Evolutionary conservation across 2,329 filamentous ascomycete genomes (phyloP).

Genomic region (Bipolaris cookei): DNA sequence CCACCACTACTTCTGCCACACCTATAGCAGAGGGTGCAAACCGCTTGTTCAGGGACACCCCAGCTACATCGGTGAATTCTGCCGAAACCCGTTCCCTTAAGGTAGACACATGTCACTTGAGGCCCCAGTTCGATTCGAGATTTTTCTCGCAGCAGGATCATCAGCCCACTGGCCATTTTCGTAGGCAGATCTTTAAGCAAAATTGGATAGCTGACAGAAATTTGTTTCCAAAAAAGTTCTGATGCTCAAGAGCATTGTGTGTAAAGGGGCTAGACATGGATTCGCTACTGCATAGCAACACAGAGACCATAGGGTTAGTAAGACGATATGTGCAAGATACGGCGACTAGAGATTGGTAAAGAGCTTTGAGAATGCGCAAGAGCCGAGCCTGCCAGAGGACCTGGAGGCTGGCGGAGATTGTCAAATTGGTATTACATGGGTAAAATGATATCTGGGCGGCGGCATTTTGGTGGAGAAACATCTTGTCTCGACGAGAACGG

Average conservation of each 20-base stretch:
- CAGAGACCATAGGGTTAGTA: no score
- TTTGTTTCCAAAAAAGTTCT: no score
- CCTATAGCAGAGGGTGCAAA: slow-evolving; percentile 4
- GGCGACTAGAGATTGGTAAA: not conserved
- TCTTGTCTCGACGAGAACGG: not conserved
- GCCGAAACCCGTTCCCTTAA: not conserved
- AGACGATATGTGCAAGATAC: no score
- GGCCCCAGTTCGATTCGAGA: slow-evolving; percentile 5
- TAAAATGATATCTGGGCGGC: not conserved
- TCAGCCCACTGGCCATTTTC: not conserved
- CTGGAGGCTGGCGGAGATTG: not conserved
- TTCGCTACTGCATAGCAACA: no score
- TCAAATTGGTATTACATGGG: not conserved
- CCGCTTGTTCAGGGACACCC: slow-evolving; percentile 1
- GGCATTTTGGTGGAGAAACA: not conserved
- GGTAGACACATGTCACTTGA: not conserved
- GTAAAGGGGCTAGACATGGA: no score
- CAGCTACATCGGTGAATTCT: not conserved
- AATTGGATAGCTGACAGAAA: not conserved
- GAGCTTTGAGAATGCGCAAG: not conserved
- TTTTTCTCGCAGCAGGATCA: not conserved
- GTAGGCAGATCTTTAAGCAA: not conserved
- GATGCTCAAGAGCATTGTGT: no score
- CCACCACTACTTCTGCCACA: not conserved
- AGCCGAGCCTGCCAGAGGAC: not conserved